These are phyloP conservation scores for Persicaria maculosa DNA, from an alignment of 148 eudicot species.

Conservation along the genomic window DNA sequence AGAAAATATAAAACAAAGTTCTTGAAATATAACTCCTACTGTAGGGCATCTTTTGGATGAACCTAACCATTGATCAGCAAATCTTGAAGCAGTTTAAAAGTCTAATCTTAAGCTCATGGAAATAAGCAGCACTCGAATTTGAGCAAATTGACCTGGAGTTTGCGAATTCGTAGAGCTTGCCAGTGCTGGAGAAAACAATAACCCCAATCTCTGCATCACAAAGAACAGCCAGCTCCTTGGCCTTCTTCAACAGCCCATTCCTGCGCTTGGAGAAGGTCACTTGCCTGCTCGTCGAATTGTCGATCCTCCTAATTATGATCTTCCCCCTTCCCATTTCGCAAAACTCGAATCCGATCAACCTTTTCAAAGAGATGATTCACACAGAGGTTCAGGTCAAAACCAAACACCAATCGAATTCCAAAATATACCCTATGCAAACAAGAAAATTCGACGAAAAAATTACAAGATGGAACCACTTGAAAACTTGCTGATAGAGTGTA, in stretches of 20 bases:
- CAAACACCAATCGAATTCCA: not conserved
- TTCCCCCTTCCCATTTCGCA: conserved; percentile 11
- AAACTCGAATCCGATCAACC: not conserved
- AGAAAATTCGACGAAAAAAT: not conserved
- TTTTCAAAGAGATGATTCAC: not conserved
- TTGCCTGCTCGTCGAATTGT: conserved; percentile 11
- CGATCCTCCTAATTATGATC: conserved; percentile 11
- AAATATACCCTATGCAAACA: not conserved
- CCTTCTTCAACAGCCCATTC: conserved; percentile 12
- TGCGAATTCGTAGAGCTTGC: conserved; percentile 6
- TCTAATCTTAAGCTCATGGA: not conserved
- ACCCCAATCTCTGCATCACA: conserved; percentile 12
- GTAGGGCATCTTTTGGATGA: not conserved
- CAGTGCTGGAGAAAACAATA: conserved; percentile 11
- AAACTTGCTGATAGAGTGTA: not conserved
- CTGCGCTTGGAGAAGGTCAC: conserved; percentile 12
- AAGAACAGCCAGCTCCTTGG: conserved; percentile 8
- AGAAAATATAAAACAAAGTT: too few relatives aligned
- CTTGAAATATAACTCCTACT: too few relatives aligned
- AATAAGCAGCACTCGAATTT: not conserved
- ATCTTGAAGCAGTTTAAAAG: not conserved
- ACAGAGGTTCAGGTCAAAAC: not conserved
- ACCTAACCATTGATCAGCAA: not conserved
- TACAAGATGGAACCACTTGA: not conserved
- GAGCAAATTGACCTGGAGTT: not conserved